Conservation (phyloP, 139 green algal genomes). For the Spirogloea muscicola region DNA sequence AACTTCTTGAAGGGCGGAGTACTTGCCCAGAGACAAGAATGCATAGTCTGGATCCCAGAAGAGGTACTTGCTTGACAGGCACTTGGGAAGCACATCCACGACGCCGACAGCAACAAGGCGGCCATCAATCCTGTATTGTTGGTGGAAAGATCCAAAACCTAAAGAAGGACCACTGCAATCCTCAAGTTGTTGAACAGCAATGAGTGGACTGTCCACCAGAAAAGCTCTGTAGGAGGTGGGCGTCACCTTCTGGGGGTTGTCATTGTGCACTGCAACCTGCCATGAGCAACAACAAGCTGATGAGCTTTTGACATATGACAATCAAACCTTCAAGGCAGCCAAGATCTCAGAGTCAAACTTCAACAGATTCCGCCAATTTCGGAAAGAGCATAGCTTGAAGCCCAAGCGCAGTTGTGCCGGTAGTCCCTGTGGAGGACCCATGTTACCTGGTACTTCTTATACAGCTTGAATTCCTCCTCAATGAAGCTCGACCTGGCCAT, state of each 20-base stretch:
- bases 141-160: conserved; percentile 85
- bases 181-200: background rate
- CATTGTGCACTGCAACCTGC: conserved; percentile 59
- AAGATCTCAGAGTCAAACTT: no score
- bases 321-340: no score
- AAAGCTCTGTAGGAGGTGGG: conserved; percentile 60
- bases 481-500: conserved; percentile 44
- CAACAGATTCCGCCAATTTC: no score
- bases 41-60: conserved; percentile 86
- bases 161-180: conserved; percentile 5
- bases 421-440: no score
- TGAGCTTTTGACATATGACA: no score
- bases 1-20: conserved; percentile 69
- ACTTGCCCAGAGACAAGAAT: conserved; percentile 65
- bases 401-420: no score
- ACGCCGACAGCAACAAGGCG: conserved; percentile 85
- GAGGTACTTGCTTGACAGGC: conserved; percentile 72
- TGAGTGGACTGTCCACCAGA: conserved; percentile 71
- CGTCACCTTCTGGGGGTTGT: conserved; percentile 35
- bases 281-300: no score
- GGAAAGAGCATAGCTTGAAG: no score
- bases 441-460: conserved; percentile 59
- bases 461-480: conserved; percentile 63
- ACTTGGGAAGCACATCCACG: conserved; percentile 69
- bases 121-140: conserved; percentile 90